Evolutionary conservation across 148 eudicot genomes (phyloP), one percentile per base, ranked within the genome.

Genomic region (Rhododendron molle): DNA sequence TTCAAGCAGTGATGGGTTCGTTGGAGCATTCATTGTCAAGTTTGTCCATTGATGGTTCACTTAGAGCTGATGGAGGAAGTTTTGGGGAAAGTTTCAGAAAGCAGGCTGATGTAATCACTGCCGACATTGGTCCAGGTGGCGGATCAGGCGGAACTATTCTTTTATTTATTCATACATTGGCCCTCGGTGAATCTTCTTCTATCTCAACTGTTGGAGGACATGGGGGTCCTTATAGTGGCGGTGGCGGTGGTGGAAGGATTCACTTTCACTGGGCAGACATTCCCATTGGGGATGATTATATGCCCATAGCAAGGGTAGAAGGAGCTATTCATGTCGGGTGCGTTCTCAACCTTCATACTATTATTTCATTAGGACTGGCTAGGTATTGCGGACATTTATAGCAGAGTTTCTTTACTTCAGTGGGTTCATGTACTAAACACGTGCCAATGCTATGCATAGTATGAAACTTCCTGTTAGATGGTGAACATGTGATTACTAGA

Each of bases 121-220:
- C 92, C 30, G 88, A 81, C 36, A 56, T 87, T 56, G 94, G 96
- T 80, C 92, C 94, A 73, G 99, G 99, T 30, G 99, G 99, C 85
- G 99, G 98, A 88, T 95, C 99, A 85, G 99, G 99, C 80, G 99
- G 99, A 88, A 93, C 95, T 15, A 90, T 97, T 89, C 98, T 97
- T 91, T 86, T 97, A 87, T 97, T 97, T 93, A 86, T 97, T 84
- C 92, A 91, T 62, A 85, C 89, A 36, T 80, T 97, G 91, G 85
- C 58, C 71, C 94, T 97, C 85, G 90, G 93, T 46, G 88, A 90
- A 60, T 91, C 89, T 79, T 93, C 96, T 73, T 81, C 87, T 77
- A 83, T 97, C 86, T 97, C 99, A 85, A 91, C 93, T 82, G 86
- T 88, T 85, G 99, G 99, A 82, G 99, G 99, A 83, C 91, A 85